Conservation (phyloP, 108 stramenopile species). For the Cyclotella sp. region DNA sequence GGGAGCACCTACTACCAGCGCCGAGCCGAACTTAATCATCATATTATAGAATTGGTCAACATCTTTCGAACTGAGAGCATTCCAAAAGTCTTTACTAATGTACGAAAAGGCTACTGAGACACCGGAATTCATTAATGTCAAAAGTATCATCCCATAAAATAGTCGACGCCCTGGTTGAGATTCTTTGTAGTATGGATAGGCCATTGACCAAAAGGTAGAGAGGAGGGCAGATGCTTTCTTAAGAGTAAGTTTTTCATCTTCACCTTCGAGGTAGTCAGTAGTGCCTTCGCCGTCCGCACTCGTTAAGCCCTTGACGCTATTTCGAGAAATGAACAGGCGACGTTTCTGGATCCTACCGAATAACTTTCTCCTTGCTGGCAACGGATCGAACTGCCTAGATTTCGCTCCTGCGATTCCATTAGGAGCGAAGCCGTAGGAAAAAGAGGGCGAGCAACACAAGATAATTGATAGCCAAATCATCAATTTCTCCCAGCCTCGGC, state of each 20-base stretch:
- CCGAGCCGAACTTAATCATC: constrained; percentile 73
- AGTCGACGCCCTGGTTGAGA: constrained; percentile 71
- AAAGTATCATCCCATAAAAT: constrained; percentile 78
- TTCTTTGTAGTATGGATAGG: constrained; percentile 89
- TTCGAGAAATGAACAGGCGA: too few species aligned
- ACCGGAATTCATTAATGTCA: constrained; percentile 85
- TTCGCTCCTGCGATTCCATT: too few species aligned
- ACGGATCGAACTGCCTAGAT: too few species aligned
- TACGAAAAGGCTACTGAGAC: constrained; percentile 92
- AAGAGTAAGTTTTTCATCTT: constrained; percentile 21
- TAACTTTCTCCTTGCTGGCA: too few species aligned
- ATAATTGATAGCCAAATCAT: too few species aligned
- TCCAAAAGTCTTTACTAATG: constrained; percentile 94
- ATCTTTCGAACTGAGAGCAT: constrained; percentile 85
- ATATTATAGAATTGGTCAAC: constrained; percentile 76
- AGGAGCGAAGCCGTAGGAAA: too few species aligned
- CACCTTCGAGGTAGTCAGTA: neutral
- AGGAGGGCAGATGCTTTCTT: constrained; percentile 39
- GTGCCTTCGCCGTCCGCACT: too few species aligned
- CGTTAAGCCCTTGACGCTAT: too few species aligned
- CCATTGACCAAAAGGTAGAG: constrained; percentile 81
- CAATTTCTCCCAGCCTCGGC: too few species aligned
- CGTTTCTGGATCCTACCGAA: too few species aligned
- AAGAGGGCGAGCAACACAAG: too few species aligned
- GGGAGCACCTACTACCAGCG: constrained; percentile 84